phyloP scores from a whole-genome alignment of 805 yeast species.

The Yarrowia divulgata region DNA sequence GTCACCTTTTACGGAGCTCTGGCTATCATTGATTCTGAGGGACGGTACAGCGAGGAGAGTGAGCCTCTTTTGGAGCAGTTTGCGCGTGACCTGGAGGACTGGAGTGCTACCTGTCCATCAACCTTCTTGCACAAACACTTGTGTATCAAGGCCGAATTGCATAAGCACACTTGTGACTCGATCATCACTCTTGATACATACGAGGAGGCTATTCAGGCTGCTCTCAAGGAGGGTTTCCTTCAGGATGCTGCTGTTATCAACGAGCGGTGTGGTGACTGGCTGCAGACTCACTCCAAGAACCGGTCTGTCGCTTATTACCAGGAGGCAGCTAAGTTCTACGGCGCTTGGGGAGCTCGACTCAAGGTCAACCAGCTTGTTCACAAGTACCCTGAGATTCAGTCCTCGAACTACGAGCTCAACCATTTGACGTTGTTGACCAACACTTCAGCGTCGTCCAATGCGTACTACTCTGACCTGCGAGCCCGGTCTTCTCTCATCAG shows the following conservation, averaged over 20 bases:
- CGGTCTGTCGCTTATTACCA: conserved; percentile 53
- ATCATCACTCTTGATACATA: conserved; percentile 56
- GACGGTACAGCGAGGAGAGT: conserved; percentile 42
- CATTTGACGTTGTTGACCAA: conserved; percentile 28
- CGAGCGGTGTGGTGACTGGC: conserved; percentile 53
- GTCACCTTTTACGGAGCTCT: conserved; percentile 46
- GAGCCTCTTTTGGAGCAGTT: conserved; percentile 46
- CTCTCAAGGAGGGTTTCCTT: conserved; percentile 49
- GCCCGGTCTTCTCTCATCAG: conserved; percentile 40
- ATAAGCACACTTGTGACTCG: conserved; percentile 47
- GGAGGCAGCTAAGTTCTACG: conserved; percentile 49
- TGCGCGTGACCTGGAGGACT: conserved; percentile 48
- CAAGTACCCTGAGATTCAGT: conserved; percentile 50
- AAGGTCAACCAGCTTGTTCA: conserved; percentile 43
- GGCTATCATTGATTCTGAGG: conserved; percentile 46
- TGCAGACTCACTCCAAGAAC: conserved; percentile 50
- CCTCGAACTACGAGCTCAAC: conserved; percentile 43
- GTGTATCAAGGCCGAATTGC: conserved; percentile 52
- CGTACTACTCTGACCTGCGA: conserved; percentile 33
- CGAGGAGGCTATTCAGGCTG: conserved; percentile 56
- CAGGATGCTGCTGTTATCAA: conserved; percentile 54
- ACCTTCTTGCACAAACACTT: conserved; percentile 53
- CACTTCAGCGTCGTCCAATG: conserved; percentile 21
- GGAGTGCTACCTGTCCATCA: conserved; percentile 52
- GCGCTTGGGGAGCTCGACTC: conserved; percentile 45